Base-by-base conservation (phyloP, 2,329 filamentous ascomycete species). In the Alternaria alternata region DNA sequence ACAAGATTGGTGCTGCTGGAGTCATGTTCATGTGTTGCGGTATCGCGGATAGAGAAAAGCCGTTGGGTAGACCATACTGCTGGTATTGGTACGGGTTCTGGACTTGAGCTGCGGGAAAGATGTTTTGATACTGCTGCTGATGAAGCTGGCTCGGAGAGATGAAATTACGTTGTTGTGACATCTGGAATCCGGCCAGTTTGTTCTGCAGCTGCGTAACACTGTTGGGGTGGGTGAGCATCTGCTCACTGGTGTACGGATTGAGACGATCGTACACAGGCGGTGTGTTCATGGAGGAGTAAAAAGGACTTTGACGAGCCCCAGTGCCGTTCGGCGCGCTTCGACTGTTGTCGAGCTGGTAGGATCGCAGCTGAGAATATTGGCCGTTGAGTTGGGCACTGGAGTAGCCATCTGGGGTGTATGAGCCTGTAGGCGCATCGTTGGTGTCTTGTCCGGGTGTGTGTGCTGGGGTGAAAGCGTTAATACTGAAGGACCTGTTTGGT, bases 101-200 rank as follows among this genome's bases (percentile, higher is more conserved):
- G 12, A 80, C 55, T 43, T 79, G 79, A 12, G 73, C 75, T 2
- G 70, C 63, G 16, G 75, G 75, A 44, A 82, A 65, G 44, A 80
- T 64, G 30, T 76, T 74, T 49, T 75, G 75, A 28, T 68, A 72
- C 44, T 73, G 72, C 46, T 69, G 68, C 41, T 69, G 71, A 38
- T 78, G 77, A 36, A 76, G 65, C 20, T 78, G 74, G 28, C 64
- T 65, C 1, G 75, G 59, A 59, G 70, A 66, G n/a, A 70, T 65
- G 43, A 67, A 77, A 58, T 75, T 76, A n/a, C 78, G 69, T 51
- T 79, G 76, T 55, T 80, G 79, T 16, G 79, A 78, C 12, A 79
- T 80, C 61, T 85, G 81, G 51, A 83, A 77, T 18, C 80, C 81
- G 16, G 81, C 78, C 20, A 86, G 70, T 61, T 83, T 84, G 57